Percentiles rank a stretch among this genome's conserved stretches.
phyloP scores from a whole-genome alignment of 768 basidiomycete species.

The Hortiboletus campestris region DNA sequence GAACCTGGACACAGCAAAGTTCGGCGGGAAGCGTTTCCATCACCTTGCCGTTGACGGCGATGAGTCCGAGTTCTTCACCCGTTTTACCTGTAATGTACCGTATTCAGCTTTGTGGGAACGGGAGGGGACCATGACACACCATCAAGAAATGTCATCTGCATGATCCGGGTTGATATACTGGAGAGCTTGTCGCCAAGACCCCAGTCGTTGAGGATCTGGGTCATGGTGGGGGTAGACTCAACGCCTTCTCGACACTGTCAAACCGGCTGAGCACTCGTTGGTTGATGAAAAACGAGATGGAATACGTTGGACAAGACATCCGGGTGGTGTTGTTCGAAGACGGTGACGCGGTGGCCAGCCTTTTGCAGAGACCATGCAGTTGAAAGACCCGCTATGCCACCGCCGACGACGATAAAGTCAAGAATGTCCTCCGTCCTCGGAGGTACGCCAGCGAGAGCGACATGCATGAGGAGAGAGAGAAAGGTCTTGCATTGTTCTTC shows the following conservation, averaged over 20 bases:
- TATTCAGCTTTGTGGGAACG: no score
- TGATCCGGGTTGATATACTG: slow-evolving; percentile 25
- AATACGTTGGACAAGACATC: slow-evolving; percentile 38
- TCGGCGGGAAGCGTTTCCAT: slow-evolving; percentile 44
- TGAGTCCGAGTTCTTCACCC: slow-evolving; percentile 42
- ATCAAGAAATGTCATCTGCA: slow-evolving; percentile 15
- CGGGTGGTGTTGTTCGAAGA: slow-evolving; percentile 48
- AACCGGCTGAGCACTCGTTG: no score
- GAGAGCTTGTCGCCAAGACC: slow-evolving; percentile 45
- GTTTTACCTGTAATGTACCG: slow-evolving; percentile 33
- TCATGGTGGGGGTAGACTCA: slow-evolving; percentile 57
- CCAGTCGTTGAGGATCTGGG: slow-evolving; percentile 52
- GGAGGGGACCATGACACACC: slow-evolving; percentile 3
- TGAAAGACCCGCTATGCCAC: slow-evolving; percentile 50
- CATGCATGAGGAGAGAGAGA: slow-evolving; percentile 3
- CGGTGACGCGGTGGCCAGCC: slow-evolving; percentile 54
- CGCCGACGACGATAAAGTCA: slow-evolving; percentile 25
- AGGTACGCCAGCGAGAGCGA: slow-evolving; percentile 3
- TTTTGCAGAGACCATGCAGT: slow-evolving; percentile 50
- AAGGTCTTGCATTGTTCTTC: no score
- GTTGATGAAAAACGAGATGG: not conserved
- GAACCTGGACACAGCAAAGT: slow-evolving; percentile 46
- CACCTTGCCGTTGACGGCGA: slow-evolving; percentile 45
- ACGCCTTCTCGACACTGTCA: slow-evolving; percentile 36
- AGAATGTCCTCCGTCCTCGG: slow-evolving; percentile 15